These are phyloP conservation scores for Quercus wislizeni DNA, from an alignment of 306 rosid species.

Conservation along the genomic window DNA sequence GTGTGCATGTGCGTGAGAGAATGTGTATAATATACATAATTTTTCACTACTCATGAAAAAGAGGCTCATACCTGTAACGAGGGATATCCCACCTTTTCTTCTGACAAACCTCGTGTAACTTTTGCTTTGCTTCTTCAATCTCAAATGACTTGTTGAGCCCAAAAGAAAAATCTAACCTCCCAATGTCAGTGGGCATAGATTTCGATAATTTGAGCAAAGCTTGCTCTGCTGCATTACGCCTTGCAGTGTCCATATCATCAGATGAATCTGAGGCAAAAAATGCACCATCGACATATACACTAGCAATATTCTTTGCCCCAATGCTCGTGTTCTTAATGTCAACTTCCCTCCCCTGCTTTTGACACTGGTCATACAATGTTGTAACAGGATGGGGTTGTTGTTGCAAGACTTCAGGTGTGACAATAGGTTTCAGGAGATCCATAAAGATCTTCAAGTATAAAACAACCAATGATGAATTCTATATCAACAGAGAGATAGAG, in stretches of 20 bases:
- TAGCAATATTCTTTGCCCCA: conserved; percentile 31
- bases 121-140: conserved; percentile 50
- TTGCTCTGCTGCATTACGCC: conserved; percentile 58
- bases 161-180: neutral
- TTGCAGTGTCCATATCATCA: conserved; percentile 58
- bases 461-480: too few species aligned
- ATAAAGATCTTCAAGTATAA: conserved; percentile 43
- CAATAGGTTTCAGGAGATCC: conserved; percentile 63
- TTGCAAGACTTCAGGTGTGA: conserved; percentile 45
- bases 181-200: neutral
- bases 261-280: conserved; percentile 54
- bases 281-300: neutral
- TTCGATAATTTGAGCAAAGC: conserved; percentile 45
- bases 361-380: conserved; percentile 50
- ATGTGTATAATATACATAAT: neutral
- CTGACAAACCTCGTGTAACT: conserved; percentile 43
- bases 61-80: conserved; percentile 40
- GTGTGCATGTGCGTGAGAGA: too few species aligned
- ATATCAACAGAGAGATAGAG: too few species aligned
- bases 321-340: conserved; percentile 36
- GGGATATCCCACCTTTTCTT: conserved; percentile 65
- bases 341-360: conserved; percentile 58
- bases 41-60: neutral
- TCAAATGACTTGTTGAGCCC: too few species aligned
- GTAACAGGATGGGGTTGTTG: conserved; percentile 69